Conservation (phyloP, 2,329 filamentous ascomycete species). For the Fusarium keratoplasticum region DNA sequence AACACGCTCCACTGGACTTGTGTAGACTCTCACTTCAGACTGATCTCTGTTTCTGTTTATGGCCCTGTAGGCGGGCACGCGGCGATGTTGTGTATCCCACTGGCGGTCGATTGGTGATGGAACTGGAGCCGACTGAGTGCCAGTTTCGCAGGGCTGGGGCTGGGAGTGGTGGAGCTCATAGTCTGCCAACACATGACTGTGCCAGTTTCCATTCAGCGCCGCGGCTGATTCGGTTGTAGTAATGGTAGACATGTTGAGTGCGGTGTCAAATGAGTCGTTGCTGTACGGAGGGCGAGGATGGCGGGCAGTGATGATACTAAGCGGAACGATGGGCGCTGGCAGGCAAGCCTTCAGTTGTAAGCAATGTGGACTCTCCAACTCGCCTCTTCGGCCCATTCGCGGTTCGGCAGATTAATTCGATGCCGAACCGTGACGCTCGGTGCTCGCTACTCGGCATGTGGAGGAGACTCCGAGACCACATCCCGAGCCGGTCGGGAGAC, state of each 20-base stretch:
- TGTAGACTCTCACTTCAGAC: slow-evolving; percentile 16
- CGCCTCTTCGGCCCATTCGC: background rate
- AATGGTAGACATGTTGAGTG: slow-evolving; percentile 12
- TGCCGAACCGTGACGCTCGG: background rate
- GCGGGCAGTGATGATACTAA: background rate
- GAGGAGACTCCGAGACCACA: slow-evolving; percentile 1
- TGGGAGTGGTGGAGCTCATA: slow-evolving; percentile 32
- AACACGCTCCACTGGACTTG: slow-evolving; percentile 4
- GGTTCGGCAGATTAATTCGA: background rate
- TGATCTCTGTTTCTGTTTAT: slow-evolving; percentile 11
- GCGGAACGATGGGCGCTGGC: background rate
- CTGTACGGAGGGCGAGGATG: background rate
- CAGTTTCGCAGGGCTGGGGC: background rate
- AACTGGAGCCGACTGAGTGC: background rate
- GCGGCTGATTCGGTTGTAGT: slow-evolving; percentile 9
- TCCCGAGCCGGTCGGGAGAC: slow-evolving; percentile 20
- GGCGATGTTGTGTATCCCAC: slow-evolving; percentile 21
- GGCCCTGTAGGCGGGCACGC: slow-evolving; percentile 22
- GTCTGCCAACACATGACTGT: slow-evolving; percentile 16
- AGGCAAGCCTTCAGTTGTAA: background rate
- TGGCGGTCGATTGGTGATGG: background rate
- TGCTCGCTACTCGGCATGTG: slow-evolving; percentile 33
- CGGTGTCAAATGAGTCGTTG: background rate
- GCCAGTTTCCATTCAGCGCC: slow-evolving; percentile 9
- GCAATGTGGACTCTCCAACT: background rate